phyloP scores from a whole-genome alignment of 1,284 basidiomycete genomes.

The Ustilago cynodontis region DNA sequence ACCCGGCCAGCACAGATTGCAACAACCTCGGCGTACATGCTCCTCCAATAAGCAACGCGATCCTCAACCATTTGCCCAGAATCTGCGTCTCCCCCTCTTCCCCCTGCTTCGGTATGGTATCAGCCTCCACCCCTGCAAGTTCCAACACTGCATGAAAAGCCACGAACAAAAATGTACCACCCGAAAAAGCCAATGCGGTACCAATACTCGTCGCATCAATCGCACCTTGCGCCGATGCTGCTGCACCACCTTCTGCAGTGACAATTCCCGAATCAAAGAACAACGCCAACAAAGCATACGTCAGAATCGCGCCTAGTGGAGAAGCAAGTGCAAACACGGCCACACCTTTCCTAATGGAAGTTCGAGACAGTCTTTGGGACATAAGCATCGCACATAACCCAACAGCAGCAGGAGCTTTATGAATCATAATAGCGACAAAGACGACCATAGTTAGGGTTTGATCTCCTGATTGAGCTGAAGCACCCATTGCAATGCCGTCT shows the following conservation, averaged over 20 bases:
- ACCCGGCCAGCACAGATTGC: slow-evolving; percentile 17
- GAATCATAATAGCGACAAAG: slow-evolving; percentile 66
- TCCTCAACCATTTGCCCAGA: slow-evolving; percentile 39
- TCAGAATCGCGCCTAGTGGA: slow-evolving; percentile 60
- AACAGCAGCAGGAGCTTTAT: slow-evolving; percentile 68
- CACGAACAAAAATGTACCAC: slow-evolving; percentile 93
- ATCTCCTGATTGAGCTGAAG: slow-evolving; percentile 54
- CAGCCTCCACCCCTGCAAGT: slow-evolving; percentile 49
- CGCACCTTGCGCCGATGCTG: slow-evolving; percentile 1
- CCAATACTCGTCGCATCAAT: slow-evolving; percentile 73
- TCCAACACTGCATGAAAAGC: slow-evolving; percentile 75
- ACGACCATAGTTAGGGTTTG: slow-evolving; percentile 63
- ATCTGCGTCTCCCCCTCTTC: slow-evolving; percentile 31
- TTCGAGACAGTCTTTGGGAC: slow-evolving; percentile 44
- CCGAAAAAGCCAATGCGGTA: slow-evolving; percentile 82
- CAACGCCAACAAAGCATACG: slow-evolving; percentile 22
- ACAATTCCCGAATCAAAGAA: slow-evolving; percentile 24
- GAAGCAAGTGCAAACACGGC: slow-evolving; percentile 59
- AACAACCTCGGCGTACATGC: slow-evolving; percentile 39
- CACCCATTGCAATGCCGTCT: slow-evolving; percentile 68
- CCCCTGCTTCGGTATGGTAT: slow-evolving; percentile 11
- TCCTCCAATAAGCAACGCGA: slow-evolving; percentile 28
- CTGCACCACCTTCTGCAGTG: not conserved
- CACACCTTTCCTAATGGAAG: slow-evolving; percentile 57
- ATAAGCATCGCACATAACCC: slow-evolving; percentile 67